Conservation (phyloP, 306 rosid species). For the Argentina anserina region DNA sequence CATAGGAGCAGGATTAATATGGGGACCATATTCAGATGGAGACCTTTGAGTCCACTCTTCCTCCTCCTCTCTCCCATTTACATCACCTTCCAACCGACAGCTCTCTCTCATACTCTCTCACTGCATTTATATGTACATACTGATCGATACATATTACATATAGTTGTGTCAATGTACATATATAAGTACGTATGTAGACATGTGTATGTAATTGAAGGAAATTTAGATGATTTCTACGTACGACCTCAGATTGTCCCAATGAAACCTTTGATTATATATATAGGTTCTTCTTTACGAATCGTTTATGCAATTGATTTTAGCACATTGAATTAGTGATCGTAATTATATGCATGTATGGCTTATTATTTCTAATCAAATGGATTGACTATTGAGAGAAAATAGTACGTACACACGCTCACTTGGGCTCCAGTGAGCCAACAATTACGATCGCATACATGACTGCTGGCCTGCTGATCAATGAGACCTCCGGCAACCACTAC, state of each 20-base stretch:
- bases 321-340: not conserved
- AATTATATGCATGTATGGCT: not conserved
- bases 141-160: not conserved
- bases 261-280: no score
- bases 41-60: slow-evolving; percentile 49
- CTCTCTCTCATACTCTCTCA: slow-evolving; percentile 1
- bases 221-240: not conserved
- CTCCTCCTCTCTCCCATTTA: slow-evolving; percentile 24
- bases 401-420: not conserved
- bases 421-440: not conserved
- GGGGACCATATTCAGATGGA: slow-evolving; percentile 52
- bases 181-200: not conserved
- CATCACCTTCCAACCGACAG: slow-evolving; percentile 36
- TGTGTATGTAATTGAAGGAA: not conserved
- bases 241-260: no score
- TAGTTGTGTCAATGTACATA: not conserved
- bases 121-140: not conserved
- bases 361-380: not conserved
- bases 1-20: slow-evolving; percentile 32
- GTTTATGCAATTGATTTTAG: not conserved
- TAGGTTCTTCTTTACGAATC: not conserved
- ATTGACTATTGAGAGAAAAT: not conserved
- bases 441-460: not conserved
- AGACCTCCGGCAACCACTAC: not conserved
- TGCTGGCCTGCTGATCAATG: no score